A percentile compares a stretch with the other conserved stretches of the same genome.
These are phyloP conservation scores for Piper betle DNA, from an alignment of 164 flowering plant species.

Conservation along the genomic window DNA sequence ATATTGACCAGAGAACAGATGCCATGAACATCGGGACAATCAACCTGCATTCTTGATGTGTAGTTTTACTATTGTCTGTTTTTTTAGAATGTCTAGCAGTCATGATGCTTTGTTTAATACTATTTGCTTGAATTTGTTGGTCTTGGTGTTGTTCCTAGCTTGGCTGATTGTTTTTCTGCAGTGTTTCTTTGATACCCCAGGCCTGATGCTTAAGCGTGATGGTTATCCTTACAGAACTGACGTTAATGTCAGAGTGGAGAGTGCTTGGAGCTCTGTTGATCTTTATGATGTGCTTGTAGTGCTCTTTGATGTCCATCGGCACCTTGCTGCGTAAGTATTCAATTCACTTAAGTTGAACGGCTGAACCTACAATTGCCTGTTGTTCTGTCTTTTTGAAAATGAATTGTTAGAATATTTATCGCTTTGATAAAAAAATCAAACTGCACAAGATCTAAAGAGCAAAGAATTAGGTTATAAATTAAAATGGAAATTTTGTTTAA, in stretches of 20 bases:
- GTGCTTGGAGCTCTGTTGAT: constrained; percentile 76
- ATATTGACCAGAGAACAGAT: no score
- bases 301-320: constrained; percentile 90
- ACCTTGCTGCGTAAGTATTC: constrained; percentile 50
- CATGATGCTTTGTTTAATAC: neutral
- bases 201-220: constrained; percentile 53
- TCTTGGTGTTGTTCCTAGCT: neutral
- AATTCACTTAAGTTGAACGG: neutral
- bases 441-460: no score
- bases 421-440: no score
- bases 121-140: neutral
- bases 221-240: constrained; percentile 56
- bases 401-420: neutral
- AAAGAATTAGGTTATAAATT: no score
- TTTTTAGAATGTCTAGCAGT: neutral
- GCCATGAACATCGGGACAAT: no score
- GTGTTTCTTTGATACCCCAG: constrained; percentile 99
- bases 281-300: constrained; percentile 81
- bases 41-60: neutral
- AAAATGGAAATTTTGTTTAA: no score
- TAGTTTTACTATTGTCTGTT: neutral
- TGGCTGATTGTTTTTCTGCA: constrained; percentile 23
- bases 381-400: neutral
- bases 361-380: neutral
- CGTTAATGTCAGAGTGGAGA: constrained; percentile 58